phyloP scores from a whole-genome alignment of 306 rosid species.

The Lupinus albus region DNA sequence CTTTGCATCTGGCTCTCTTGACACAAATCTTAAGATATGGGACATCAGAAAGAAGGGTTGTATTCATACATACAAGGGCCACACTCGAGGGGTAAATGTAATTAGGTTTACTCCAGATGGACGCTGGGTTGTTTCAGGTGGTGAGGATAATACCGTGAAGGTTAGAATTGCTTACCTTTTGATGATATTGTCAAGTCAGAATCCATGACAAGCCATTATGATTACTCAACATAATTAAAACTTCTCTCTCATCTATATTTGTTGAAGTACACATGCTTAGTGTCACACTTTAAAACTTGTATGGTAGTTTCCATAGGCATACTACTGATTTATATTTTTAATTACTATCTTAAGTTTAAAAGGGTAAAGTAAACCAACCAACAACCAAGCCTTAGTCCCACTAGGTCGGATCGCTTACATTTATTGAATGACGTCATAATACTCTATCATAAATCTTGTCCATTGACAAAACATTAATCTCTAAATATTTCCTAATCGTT shows the following conservation, averaged over 20 bases:
- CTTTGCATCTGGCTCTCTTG: slow-evolving; percentile 96
- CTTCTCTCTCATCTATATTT: slow-evolving; percentile 28
- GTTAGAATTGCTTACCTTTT: slow-evolving; percentile 52
- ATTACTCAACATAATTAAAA: slow-evolving; percentile 28
- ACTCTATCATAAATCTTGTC: too few relatives aligned
- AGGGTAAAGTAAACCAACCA: slow-evolving; percentile 17
- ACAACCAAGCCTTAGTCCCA: too few relatives aligned
- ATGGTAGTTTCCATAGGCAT: slow-evolving; percentile 19
- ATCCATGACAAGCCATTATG: slow-evolving; percentile 18
- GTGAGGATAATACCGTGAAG: slow-evolving; percentile 99
- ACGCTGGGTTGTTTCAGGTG: slow-evolving; percentile 99
- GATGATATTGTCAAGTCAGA: slow-evolving; percentile 24
- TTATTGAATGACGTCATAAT: too few relatives aligned
- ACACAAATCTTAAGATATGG: slow-evolving; percentile 98
- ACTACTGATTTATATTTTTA: slow-evolving; percentile 5
- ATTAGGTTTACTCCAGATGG: slow-evolving; percentile 99
- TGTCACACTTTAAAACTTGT: slow-evolving; percentile 7
- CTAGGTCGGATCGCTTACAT: too few relatives aligned
- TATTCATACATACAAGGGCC: slow-evolving; percentile 98
- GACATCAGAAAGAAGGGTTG: slow-evolving; percentile 98
- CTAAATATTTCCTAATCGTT: too few relatives aligned
- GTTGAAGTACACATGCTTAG: slow-evolving; percentile 19
- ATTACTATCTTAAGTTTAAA: slow-evolving; percentile 10
- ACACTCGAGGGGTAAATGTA: slow-evolving; percentile 97
- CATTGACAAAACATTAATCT: too few relatives aligned